Percentiles rank a stretch among this genome's conserved stretches.
Evolutionary conservation across 139 green algal genomes (phyloP).

Genomic region (Chlamydomonas sp.): DNA sequence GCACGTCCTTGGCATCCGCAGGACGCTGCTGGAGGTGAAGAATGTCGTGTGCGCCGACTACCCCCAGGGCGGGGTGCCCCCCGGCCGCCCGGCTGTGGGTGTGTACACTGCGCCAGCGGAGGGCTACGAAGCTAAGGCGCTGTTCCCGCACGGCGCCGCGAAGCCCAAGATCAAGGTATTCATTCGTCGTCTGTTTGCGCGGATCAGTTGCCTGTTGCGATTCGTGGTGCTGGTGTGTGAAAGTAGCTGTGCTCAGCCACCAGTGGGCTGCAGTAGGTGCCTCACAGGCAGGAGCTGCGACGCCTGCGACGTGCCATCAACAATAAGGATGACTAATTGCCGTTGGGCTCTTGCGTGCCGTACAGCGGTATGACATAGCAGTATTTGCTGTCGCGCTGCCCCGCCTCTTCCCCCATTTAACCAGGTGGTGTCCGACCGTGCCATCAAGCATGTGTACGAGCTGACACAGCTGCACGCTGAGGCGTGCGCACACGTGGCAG

Average conservation of each 20-base stretch:
- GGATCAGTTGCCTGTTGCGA: too few species aligned
- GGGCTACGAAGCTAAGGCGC: slow-evolving; percentile 39
- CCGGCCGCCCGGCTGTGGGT: not conserved
- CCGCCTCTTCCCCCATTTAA: not conserved
- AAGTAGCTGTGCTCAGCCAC: too few species aligned
- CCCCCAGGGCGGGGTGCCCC: slow-evolving; percentile 33
- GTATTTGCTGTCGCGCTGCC: too few species aligned
- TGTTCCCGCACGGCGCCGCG: slow-evolving; percentile 48
- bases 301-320: too few species aligned
- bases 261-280: too few species aligned
- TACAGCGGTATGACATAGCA: too few species aligned
- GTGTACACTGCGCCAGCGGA: slow-evolving; percentile 21
- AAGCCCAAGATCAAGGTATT: slow-evolving; percentile 39
- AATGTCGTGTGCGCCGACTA: slow-evolving; percentile 53
- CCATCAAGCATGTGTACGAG: slow-evolving; percentile 59
- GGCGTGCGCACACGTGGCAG: too few species aligned
- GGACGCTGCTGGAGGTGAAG: slow-evolving; percentile 50
- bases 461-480: slow-evolving; percentile 25
- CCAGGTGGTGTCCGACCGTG: slow-evolving; percentile 51
- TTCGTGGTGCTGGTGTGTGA: too few species aligned
- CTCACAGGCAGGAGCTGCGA: too few species aligned
- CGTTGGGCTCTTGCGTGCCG: too few species aligned
- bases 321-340: too few species aligned
- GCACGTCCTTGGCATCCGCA: not conserved
- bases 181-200: not conserved